Percentiles rank a stretch among this genome's conserved stretches.
Conservation (phyloP, 768 basidiomycete genomes). For the Lentinula guzmanii region DNA sequence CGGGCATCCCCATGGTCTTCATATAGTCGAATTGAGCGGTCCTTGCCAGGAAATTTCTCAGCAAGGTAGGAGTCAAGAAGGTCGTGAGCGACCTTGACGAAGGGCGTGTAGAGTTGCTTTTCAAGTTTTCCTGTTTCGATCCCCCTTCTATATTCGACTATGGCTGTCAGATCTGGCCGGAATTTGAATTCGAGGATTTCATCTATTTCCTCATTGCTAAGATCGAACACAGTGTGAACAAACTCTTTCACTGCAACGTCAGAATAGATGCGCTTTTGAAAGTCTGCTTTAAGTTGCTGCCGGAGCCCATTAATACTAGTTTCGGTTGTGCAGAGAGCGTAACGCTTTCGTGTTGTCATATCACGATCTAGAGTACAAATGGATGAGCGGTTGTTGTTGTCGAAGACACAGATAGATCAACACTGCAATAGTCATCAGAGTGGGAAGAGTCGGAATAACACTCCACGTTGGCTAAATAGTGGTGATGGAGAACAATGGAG, state of each 20-base stretch:
- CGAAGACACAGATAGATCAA: no score
- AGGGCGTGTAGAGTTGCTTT: background rate
- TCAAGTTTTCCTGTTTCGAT: background rate
- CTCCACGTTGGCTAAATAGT: no score
- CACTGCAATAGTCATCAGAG: no score
- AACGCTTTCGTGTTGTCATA: no score
- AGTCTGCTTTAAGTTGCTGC: background rate
- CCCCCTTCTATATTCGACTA: background rate
- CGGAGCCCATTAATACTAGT: no score
- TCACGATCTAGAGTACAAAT: no score
- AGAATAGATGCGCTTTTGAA: background rate
- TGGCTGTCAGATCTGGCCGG: background rate
- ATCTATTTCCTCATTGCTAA: background rate
- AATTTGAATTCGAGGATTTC: background rate
- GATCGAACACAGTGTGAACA: background rate
- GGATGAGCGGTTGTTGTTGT: no score
- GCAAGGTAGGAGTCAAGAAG: background rate
- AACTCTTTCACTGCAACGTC: background rate
- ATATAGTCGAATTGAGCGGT: background rate
- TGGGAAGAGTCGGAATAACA: no score
- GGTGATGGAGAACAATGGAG: no score
- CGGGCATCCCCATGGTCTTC: background rate
- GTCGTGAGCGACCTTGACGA: background rate
- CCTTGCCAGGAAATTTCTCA: background rate
- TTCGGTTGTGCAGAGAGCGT: background rate